Base-by-base conservation (phyloP, 2,329 filamentous ascomycete genomes). In the Apiospora pterosperma region DNA sequence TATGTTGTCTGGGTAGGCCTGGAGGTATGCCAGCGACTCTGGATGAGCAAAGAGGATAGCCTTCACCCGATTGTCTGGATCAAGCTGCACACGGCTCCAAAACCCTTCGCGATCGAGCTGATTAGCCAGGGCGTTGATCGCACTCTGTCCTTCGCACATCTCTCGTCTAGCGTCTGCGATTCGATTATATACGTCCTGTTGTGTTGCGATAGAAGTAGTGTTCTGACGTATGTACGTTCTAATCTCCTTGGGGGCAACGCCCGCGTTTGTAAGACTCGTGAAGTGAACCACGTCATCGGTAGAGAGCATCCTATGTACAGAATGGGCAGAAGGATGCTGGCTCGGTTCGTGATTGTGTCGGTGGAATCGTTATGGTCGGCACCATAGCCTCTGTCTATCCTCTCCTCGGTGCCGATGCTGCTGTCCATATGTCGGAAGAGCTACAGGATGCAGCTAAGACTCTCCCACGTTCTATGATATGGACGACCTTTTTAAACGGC, bases 371-470 rank as follows among this genome's bases (percentile, higher is more conserved):
- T 28, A n/a, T 84, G 55, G 79, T 82, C 0, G 81, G 81, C 7
- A 71, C 83, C 39, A 77, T 82, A 3, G 78, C 73, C 75, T 64
- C 77, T 71, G 64, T 81, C 71, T 59, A 72, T 78, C 65, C 75
- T 2, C 73, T 79, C 44, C 71, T 76, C 63, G 76, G 77, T 19
- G 73, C 74, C 39, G 77, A 79, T 68, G 72, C 73, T 0, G 73
- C 73, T 5, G 72, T 76, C 6, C 74, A 78, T 67, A 75, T 78
- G 73, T 69, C 77, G 10, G 79, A 81, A 66, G 79, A 81, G 66
- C 73, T 80, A 23, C 69, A 71, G 38, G 71, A 79, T 59, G 76
- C 79, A 0, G 73, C 73, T 0, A 66, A 67, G 5, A 72, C 74
- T 1, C 69, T 81, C 2, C 79, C 79, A 8, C 70, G 68, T 41